Evolutionary conservation across 805 yeast species (phyloP).

Genomic region (Sugiyamaella floridensis): DNA sequence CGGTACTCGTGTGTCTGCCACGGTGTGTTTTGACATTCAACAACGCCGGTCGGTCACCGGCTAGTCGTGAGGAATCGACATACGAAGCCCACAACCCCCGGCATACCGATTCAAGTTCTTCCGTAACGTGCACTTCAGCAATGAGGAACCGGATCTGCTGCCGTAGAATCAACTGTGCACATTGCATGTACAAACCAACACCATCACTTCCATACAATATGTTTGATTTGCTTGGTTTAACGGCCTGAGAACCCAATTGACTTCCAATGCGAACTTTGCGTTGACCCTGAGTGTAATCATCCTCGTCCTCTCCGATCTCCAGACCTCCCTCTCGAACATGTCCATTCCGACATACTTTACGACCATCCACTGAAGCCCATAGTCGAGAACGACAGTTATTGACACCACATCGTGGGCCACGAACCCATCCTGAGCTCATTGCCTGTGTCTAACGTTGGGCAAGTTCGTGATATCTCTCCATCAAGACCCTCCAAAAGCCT

Average conservation of each 20-base stretch:
- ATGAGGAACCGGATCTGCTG: constrained; percentile 41
- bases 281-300: constrained; percentile 32
- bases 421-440: constrained; percentile 36
- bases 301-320: constrained; percentile 80
- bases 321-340: constrained; percentile 79
- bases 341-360: constrained; percentile 79
- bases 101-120: constrained; percentile 18
- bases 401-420: constrained; percentile 83
- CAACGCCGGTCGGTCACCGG: constrained; percentile 41
- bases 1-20: neutral
- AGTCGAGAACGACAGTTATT: constrained; percentile 80
- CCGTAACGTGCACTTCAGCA: constrained; percentile 23
- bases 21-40: constrained; percentile 39
- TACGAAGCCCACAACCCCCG: constrained; percentile 18
- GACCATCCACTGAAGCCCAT: constrained; percentile 70
- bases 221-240: constrained; percentile 9
- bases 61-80: constrained; percentile 18
- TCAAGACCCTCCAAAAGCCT: no score
- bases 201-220: constrained; percentile 46
- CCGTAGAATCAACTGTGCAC: constrained; percentile 46
- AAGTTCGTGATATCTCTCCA: no score
- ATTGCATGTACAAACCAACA: constrained; percentile 36
- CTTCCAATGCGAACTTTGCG: neutral
- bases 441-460: neutral
- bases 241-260: neutral